Percentiles rank a stretch among this genome's conserved stretches.
phyloP scores from a whole-genome alignment of 164 flowering plant species.

The Chloranthus sessilifolius region DNA sequence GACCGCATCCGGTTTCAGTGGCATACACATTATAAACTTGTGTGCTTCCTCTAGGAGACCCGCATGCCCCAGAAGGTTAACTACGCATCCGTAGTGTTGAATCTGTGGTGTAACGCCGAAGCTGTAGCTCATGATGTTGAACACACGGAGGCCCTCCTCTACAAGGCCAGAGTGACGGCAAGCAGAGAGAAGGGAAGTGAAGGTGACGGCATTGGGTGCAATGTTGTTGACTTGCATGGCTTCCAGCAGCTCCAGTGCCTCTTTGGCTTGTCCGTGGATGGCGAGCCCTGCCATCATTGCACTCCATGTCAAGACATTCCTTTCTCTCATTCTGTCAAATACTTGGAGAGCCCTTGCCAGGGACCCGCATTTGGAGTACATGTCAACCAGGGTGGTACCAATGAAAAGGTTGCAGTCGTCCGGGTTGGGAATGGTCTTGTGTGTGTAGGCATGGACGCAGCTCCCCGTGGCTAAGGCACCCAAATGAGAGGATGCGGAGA shows the following conservation, averaged over 20 bases:
- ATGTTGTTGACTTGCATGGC: slow-evolving; percentile 30
- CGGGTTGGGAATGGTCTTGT: slow-evolving; percentile 30
- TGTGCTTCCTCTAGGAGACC: slow-evolving; percentile 46
- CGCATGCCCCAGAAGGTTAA: slow-evolving; percentile 58
- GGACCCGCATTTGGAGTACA: slow-evolving; percentile 69
- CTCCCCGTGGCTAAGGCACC: slow-evolving; percentile 43
- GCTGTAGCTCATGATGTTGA: slow-evolving; percentile 32
- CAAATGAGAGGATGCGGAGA: slow-evolving; percentile 52
- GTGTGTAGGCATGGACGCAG: slow-evolving; percentile 46
- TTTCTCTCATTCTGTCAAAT: slow-evolving; percentile 37
- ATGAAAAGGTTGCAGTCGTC: slow-evolving; percentile 39
- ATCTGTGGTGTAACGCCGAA: slow-evolving; percentile 32
- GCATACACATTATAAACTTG: slow-evolving; percentile 33
- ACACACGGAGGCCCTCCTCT: slow-evolving; percentile 47
- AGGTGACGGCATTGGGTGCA: slow-evolving; percentile 48
- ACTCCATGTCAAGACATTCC: slow-evolving; percentile 50
- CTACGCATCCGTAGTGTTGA: slow-evolving; percentile 63
- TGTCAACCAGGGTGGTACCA: slow-evolving; percentile 51
- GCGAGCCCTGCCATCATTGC: slow-evolving; percentile 54
- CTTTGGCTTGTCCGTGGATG: slow-evolving; percentile 46
- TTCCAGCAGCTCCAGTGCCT: slow-evolving; percentile 38
- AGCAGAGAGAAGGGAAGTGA: slow-evolving; percentile 46
- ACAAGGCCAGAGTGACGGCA: slow-evolving; percentile 61
- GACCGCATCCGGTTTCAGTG: slow-evolving; percentile 27
- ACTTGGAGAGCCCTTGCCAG: slow-evolving; percentile 25